Conservation (phyloP, 768 basidiomycete genomes). For the Suillus cothurnatus region DNA sequence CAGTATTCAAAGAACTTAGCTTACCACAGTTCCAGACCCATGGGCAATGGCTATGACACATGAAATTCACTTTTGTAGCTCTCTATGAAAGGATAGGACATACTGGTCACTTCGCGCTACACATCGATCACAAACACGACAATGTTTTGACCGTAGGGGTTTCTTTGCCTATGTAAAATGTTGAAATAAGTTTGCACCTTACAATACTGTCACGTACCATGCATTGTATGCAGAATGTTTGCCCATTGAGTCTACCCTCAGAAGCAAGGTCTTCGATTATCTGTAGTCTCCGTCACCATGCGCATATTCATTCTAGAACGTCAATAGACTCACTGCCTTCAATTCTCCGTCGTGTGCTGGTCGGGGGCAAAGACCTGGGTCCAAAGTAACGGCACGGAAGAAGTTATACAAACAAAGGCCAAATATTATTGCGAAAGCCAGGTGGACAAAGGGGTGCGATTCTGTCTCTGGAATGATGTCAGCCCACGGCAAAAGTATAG, state of each 20-base stretch:
- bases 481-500: neutral
- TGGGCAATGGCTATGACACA: slow-evolving; percentile 80
- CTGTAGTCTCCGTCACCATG: slow-evolving; percentile 38
- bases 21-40: slow-evolving; percentile 99
- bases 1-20: slow-evolving; percentile 26
- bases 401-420: slow-evolving; percentile 86
- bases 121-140: slow-evolving; percentile 89
- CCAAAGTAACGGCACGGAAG: slow-evolving; percentile 85
- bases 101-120: slow-evolving; percentile 93
- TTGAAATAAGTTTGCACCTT: neutral
- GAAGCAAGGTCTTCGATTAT: slow-evolving; percentile 90
- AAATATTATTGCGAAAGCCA: slow-evolving; percentile 71
- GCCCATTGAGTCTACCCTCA: slow-evolving; percentile 87
- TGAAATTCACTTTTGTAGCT: slow-evolving; percentile 8
- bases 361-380: slow-evolving; percentile 86
- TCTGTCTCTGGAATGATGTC: slow-evolving; percentile 59
- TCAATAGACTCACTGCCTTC: slow-evolving; percentile 64
- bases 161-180: slow-evolving; percentile 65
- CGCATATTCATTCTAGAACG: neutral
- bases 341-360: slow-evolving; percentile 83
- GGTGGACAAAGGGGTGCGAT: slow-evolving; percentile 72
- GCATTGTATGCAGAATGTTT: slow-evolving; percentile 95
- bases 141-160: slow-evolving; percentile 93
- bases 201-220: slow-evolving; percentile 56
- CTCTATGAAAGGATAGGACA: slow-evolving; percentile 30